phyloP scores from a whole-genome alignment of 106 monocot species.

The Allium cepa region DNA sequence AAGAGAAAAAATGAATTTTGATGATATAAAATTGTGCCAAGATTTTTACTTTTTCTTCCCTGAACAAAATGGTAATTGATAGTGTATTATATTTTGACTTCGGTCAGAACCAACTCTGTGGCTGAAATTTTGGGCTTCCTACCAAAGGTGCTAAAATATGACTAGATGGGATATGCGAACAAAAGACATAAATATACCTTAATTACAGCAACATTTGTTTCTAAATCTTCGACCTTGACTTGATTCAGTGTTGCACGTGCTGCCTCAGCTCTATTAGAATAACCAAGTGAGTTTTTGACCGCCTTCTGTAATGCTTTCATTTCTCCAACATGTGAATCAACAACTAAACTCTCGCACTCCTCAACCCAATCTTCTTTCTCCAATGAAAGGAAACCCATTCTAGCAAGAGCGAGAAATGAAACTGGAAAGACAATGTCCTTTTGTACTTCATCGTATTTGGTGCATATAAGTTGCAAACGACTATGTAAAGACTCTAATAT shows the following conservation, averaged over 20 bases:
- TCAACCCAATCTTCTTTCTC: conserved; percentile 25
- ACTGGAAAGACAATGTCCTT: conserved; percentile 29
- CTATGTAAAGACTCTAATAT: conserved; percentile 74
- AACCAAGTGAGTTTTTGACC: conserved; percentile 52
- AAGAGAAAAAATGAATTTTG: too few relatives aligned
- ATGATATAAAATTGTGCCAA: too few relatives aligned
- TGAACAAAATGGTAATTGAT: too few relatives aligned
- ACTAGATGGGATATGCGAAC: too few relatives aligned
- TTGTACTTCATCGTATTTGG: conserved; percentile 7
- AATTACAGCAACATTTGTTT: conserved; percentile 81
- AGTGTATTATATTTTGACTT: too few relatives aligned
- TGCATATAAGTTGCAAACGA: conserved; percentile 44
- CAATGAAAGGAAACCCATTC: conserved; percentile 43
- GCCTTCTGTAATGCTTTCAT: conserved; percentile 55
- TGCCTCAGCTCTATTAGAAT: conserved; percentile 60
- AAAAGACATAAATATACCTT: conserved; percentile 33
- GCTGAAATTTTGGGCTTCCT: too few relatives aligned
- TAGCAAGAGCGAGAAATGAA: conserved; percentile 42
- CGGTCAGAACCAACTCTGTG: too few relatives aligned
- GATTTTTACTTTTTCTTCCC: too few relatives aligned
- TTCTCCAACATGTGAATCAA: conserved; percentile 40
- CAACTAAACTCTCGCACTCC: conserved; percentile 19
- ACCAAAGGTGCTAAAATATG: too few relatives aligned
- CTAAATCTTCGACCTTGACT: conserved; percentile 84
- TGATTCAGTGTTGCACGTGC: conserved; percentile 81